These are phyloP conservation scores for Xylaria sp. DNA, from an alignment of 2,329 filamentous ascomycete genomes.

Conservation along the genomic window DNA sequence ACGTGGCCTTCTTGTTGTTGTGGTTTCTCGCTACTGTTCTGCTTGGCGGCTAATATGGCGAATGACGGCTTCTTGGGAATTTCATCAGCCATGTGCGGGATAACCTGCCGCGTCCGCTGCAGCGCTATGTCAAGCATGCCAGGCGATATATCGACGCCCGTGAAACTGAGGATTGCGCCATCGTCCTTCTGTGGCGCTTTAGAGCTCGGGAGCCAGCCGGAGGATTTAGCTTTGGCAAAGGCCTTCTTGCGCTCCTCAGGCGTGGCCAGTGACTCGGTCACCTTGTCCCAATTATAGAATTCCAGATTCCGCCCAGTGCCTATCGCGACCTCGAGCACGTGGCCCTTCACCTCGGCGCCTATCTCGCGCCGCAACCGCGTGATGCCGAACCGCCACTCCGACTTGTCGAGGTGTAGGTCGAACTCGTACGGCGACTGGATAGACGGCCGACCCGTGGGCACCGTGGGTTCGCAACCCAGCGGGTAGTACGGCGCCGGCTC, in stretches of 20 bases:
- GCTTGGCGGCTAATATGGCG: conserved; percentile 41
- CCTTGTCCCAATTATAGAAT: conserved; percentile 66
- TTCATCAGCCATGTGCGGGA: conserved; percentile 54
- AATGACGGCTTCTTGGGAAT: conserved; percentile 53
- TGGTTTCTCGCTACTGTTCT: conserved; percentile 16
- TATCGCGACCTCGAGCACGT: conserved; percentile 72
- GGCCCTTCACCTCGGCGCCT: conserved; percentile 60
- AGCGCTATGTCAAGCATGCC: conserved; percentile 70
- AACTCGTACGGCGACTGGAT: conserved; percentile 65
- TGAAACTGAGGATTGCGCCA: conserved; percentile 64
- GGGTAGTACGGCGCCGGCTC: conserved; percentile 45
- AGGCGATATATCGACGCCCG: conserved; percentile 69
- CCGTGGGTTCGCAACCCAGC: conserved; percentile 51
- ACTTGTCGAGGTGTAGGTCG: conserved; percentile 67
- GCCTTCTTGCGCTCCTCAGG: conserved; percentile 40
- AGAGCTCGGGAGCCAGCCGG: conserved; percentile 20
- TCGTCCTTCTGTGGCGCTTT: conserved; percentile 11
- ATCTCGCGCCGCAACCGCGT: conserved; percentile 61
- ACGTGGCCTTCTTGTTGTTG: conserved; percentile 28
- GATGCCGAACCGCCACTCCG: conserved; percentile 68
- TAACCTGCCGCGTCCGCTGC: conserved; percentile 58
- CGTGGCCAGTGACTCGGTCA: conserved; percentile 39
- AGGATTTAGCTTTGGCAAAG: background rate
- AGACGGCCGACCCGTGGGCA: conserved; percentile 62
- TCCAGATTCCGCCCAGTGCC: conserved; percentile 71